Evolutionary conservation across 2,329 filamentous ascomycete genomes (phyloP).

Genomic region (Venturia oleaginea): DNA sequence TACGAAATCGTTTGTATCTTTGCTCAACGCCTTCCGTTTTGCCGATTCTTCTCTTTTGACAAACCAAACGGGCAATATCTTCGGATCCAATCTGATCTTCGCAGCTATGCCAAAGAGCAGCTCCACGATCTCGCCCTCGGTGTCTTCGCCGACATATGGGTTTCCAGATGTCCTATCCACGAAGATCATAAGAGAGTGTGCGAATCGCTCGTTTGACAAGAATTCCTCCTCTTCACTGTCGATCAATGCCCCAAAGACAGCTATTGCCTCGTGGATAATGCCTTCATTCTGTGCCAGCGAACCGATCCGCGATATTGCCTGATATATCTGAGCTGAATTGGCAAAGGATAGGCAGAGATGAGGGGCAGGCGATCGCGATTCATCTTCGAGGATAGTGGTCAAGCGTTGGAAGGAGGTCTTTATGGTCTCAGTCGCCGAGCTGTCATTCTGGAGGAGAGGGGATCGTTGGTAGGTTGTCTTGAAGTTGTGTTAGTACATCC

Average conservation of each 20-base stretch:
- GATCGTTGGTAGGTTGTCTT: conserved; percentile 54
- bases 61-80: conserved; percentile 88
- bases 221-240: conserved; percentile 89
- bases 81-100: conserved; percentile 84
- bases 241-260: conserved; percentile 83
- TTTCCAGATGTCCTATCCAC: conserved; percentile 69
- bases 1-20: conserved; percentile 50
- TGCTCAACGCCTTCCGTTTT: background rate
- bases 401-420: conserved; percentile 47
- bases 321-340: conserved; percentile 78
- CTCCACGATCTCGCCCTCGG: conserved; percentile 83
- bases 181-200: conserved; percentile 77
- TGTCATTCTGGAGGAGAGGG: conserved; percentile 42
- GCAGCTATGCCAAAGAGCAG: conserved; percentile 92
- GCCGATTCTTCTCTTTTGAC: conserved; percentile 23
- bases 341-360: conserved; percentile 89
- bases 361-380: conserved; percentile 76
- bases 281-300: conserved; percentile 75
- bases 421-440: conserved; percentile 41
- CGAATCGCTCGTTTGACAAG: conserved; percentile 77
- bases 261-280: conserved; percentile 74
- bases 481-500: conserved; percentile 13
- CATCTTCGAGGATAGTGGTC: conserved; percentile 68
- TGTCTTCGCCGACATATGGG: conserved; percentile 66
- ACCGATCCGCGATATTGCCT: conserved; percentile 81